Percentiles rank a stretch among this genome's conserved stretches.
phyloP scores from a whole-genome alignment of 2,329 filamentous ascomycete species.

The Huntiella savannae region DNA sequence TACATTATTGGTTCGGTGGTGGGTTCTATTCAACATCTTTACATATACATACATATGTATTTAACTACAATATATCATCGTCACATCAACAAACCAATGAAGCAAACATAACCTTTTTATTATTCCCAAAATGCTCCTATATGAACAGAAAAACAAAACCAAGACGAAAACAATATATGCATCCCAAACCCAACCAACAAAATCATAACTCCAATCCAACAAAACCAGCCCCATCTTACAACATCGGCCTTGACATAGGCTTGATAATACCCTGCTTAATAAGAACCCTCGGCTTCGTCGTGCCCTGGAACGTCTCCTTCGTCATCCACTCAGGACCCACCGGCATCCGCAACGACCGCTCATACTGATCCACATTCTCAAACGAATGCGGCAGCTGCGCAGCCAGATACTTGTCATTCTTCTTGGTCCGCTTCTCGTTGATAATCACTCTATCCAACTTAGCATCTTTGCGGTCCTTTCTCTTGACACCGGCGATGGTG shows the following conservation, averaged over 20 bases:
- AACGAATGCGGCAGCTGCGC: slow-evolving; percentile 73
- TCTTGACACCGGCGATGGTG: slow-evolving; percentile 54
- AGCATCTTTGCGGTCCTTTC: slow-evolving; percentile 59
- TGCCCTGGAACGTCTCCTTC: slow-evolving; percentile 83
- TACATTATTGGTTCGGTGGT: not conserved
- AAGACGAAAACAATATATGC: not conserved
- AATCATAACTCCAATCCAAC: not conserved
- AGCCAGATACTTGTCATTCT: slow-evolving; percentile 81
- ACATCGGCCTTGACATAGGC: slow-evolving; percentile 61
- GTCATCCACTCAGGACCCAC: slow-evolving; percentile 90
- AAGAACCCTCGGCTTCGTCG: slow-evolving; percentile 73
- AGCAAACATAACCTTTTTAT: slow-evolving; percentile 1
- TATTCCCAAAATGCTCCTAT: slow-evolving; percentile 1
- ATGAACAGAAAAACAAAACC: not conserved
- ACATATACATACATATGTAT: too few species aligned
- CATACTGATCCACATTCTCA: slow-evolving; percentile 75
- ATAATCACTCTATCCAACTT: slow-evolving; percentile 75
- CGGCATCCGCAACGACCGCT: slow-evolving; percentile 67
- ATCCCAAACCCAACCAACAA: slow-evolving; percentile 1
- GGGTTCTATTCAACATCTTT: too few species aligned
- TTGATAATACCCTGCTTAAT: slow-evolving; percentile 81
- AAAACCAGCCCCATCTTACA: slow-evolving; percentile 14
- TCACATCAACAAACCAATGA: not conserved
- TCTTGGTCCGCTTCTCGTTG: slow-evolving; percentile 76
- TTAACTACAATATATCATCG: too few species aligned